These are phyloP conservation scores for Yamadazyma sp. DNA, from an alignment of 805 yeast genomes.

Conservation along the genomic window DNA sequence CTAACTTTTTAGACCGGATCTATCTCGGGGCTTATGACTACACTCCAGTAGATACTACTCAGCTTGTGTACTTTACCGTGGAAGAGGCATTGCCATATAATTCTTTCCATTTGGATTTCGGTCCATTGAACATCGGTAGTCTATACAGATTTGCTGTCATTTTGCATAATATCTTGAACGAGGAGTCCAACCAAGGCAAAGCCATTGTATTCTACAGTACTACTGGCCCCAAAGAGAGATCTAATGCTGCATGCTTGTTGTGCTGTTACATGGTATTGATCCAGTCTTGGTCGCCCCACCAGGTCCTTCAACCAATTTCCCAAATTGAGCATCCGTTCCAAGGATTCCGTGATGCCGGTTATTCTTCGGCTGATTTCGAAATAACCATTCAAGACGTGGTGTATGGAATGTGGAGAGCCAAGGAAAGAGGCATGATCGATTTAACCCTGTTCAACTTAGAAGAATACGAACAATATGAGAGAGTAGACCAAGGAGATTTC, in stretches of 20 bases:
- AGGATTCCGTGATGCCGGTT: constrained; percentile 97
- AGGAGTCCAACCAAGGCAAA: constrained; percentile 76
- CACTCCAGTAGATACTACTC: constrained; percentile 73
- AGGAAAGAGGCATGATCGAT: constrained; percentile 86
- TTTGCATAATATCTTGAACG: constrained; percentile 87
- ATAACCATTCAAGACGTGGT: constrained; percentile 92
- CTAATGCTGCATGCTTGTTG: constrained; percentile 91
- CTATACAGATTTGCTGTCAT: constrained; percentile 93
- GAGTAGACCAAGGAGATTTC: constrained; percentile 97
- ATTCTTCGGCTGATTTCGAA: constrained; percentile 91
- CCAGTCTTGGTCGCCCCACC: constrained; percentile 98
- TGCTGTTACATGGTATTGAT: constrained; percentile 94
- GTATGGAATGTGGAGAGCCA: constrained; percentile 97
- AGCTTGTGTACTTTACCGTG: constrained; percentile 81
- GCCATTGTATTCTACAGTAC: constrained; percentile 90
- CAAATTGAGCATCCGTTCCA: constrained; percentile 92
- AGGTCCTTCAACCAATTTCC: constrained; percentile 90
- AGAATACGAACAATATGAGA: constrained; percentile 90
- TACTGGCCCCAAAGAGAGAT: constrained; percentile 74
- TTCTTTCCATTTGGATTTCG: constrained; percentile 94
- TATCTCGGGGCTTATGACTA: constrained; percentile 88
- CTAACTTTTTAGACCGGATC: constrained; percentile 53
- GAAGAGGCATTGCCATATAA: constrained; percentile 92
- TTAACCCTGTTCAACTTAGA: constrained; percentile 84
- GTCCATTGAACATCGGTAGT: constrained; percentile 92